Base-by-base conservation (phyloP, 1,284 basidiomycete genomes). In the Apiotrichum akiyoshidainum region DNA sequence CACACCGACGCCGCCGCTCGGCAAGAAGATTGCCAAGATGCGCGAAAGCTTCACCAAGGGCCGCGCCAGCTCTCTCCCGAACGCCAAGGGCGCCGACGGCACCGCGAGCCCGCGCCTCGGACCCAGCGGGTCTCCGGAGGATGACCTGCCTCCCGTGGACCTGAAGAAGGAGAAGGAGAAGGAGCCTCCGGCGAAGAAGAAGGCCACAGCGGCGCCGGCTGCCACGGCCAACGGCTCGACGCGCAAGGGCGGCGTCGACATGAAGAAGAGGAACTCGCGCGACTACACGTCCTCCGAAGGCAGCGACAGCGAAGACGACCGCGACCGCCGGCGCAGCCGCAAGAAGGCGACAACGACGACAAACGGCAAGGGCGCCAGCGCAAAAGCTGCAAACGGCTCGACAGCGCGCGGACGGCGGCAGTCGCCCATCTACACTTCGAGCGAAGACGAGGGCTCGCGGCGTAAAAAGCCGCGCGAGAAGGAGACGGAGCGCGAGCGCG, bases 21-120 rank as follows among this genome's bases (percentile, higher is more conserved):
- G 65, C 8, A 66, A 68, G 51, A 60, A 68, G 52, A 68, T 64
- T 19, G 67, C 68, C 39, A 68, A 68, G 57, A 65, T 68, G 59
- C 58, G 65, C 31, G 63, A 64, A 19, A 67, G 66, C 58, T 57
- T 54, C 39, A 51, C 41, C 12, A 63, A 66, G 53, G 26, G 26
- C 4, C 57, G 69, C 26, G 57, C 66, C 3, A 51, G 62, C 5
- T 67, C 65, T 2, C 26, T 69, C 31, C 67, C 69, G 2, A 64
- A 61, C 26, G n/a, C 54, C 16, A 63, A 64, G 53, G 19, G 55
- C 16, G 16, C 33, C 3, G 60, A 60, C n/a, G 59, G 58, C 5
- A 57, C 40, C 0, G 64, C 63, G 14, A 63, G 59, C 37, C 60
- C 67, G 19, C 54, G 61, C 19, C 53, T 50, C n/a, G 48, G 33